Percentiles rank a stretch among this genome's conserved stretches.
Conservation (phyloP, 495 filamentous ascomycete species). For the Daldinia vernicosa region DNA sequence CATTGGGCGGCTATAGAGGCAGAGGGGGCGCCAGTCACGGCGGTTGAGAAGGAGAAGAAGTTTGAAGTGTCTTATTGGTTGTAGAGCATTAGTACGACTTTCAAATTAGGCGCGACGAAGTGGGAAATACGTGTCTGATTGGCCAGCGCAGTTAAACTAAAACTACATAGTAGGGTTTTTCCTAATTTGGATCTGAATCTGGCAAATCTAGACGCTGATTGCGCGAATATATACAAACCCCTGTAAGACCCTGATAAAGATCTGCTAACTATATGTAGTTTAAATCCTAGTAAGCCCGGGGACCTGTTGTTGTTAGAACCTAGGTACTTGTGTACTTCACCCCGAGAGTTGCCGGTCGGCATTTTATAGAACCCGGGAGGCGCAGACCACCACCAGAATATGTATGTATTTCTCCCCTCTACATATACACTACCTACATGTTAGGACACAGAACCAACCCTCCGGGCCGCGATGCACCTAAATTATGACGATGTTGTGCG, state of each 20-base stretch:
- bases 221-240: slow-evolving; percentile 3
- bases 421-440: not conserved
- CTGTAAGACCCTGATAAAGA: slow-evolving; percentile 23
- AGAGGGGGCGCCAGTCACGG: slow-evolving; percentile 35
- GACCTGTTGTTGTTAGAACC: too few relatives aligned
- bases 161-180: slow-evolving; percentile 22
- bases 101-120: slow-evolving; percentile 43
- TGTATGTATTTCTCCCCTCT: slow-evolving; percentile 1
- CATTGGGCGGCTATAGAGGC: slow-evolving; percentile 40
- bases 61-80: slow-evolving; percentile 33
- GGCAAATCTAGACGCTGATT: slow-evolving; percentile 36
- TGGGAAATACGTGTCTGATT: slow-evolving; percentile 32
- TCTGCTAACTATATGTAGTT: slow-evolving; percentile 19
- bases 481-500: slow-evolving; percentile 16
- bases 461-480: not conserved
- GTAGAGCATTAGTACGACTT: not conserved
- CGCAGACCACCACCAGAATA: slow-evolving; percentile 4
- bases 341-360: slow-evolving; percentile 28
- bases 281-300: slow-evolving; percentile 12
- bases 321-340: slow-evolving; percentile 10
- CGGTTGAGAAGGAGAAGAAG: slow-evolving; percentile 32
- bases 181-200: slow-evolving; percentile 36
- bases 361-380: slow-evolving; percentile 23
- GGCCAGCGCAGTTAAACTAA: slow-evolving; percentile 8
- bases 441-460: not conserved